These are phyloP conservation scores for Stachybotrys chlorohalonatus DNA, from an alignment of 2,329 filamentous ascomycete genomes.

Conservation along the genomic window DNA sequence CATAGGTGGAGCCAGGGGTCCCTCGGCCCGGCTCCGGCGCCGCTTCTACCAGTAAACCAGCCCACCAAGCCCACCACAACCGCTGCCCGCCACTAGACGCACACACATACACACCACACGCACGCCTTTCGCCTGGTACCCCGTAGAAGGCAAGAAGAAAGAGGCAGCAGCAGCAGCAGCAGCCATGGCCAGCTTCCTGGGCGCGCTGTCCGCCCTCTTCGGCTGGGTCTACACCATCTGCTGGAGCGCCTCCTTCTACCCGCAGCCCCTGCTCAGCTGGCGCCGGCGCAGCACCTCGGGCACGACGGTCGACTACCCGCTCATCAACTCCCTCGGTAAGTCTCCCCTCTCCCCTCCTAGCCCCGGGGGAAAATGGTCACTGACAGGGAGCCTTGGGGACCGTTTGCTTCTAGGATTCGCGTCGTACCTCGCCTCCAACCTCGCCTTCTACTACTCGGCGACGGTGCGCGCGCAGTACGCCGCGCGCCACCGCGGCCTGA, in stretches of 20 bases:
- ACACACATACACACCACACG: background rate
- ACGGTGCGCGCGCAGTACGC: slow-evolving; percentile 77
- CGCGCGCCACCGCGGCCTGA: slow-evolving; percentile 61
- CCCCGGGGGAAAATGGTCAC: background rate
- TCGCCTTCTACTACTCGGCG: slow-evolving; percentile 69
- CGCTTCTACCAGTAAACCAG: background rate
- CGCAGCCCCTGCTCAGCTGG: slow-evolving; percentile 76
- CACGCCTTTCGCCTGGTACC: background rate
- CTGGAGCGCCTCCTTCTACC: slow-evolving; percentile 90
- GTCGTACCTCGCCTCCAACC: slow-evolving; percentile 67
- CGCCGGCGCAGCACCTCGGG: slow-evolving; percentile 69
- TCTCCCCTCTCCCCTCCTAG: slow-evolving; percentile 1
- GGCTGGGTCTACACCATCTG: slow-evolving; percentile 68
- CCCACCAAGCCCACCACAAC: background rate
- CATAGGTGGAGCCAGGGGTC: too few species aligned
- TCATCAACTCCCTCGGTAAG: slow-evolving; percentile 57
- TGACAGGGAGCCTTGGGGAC: too few species aligned
- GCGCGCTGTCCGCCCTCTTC: slow-evolving; percentile 46
- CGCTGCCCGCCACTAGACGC: background rate
- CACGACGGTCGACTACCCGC: slow-evolving; percentile 79
- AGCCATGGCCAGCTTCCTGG: slow-evolving; percentile 28
- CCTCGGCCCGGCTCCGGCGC: too few species aligned
- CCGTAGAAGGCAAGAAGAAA: background rate
- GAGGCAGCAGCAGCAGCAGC: background rate
- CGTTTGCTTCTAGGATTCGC: slow-evolving; percentile 46